Evolutionary conservation across 2,329 filamentous ascomycete genomes (phyloP).

Genomic region (Aspergillus arachidicola): DNA sequence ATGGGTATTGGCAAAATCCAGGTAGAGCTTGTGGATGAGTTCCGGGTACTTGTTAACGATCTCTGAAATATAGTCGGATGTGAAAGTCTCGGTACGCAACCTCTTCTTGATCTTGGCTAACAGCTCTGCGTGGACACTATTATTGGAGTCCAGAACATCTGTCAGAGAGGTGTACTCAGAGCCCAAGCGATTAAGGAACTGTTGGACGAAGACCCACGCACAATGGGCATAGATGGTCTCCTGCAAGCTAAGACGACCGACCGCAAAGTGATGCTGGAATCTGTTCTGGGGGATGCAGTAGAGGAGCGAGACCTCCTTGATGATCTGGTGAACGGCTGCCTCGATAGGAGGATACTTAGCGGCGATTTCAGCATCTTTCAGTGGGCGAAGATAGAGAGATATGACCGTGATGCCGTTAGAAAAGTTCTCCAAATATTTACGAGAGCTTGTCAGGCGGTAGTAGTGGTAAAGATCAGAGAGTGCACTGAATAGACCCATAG

Average conservation of each 20-base stretch:
- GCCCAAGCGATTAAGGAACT: constrained; percentile 93
- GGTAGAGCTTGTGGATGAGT: constrained; percentile 83
- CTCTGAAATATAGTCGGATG: constrained; percentile 95
- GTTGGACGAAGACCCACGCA: constrained; percentile 95
- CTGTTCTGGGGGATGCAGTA: constrained; percentile 99
- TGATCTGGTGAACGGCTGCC: constrained; percentile 96
- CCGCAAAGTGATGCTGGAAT: constrained; percentile 86
- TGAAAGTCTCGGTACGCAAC: constrained; percentile 94
- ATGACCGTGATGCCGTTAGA: constrained; percentile 97
- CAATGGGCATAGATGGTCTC: constrained; percentile 97
- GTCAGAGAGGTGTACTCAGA: constrained; percentile 88
- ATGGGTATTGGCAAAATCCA: constrained; percentile 88
- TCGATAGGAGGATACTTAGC: constrained; percentile 76
- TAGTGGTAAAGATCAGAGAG: constrained; percentile 97
- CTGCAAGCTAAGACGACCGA: constrained; percentile 84
- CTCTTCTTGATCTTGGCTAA: constrained; percentile 94
- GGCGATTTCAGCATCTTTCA: constrained; percentile 59
- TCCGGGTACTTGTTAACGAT: constrained; percentile 91
- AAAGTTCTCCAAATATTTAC: constrained; percentile 99
- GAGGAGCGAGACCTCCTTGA: constrained; percentile 94
- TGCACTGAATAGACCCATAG: constrained; percentile 90
- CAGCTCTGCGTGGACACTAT: constrained; percentile 82
- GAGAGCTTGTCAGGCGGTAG: constrained; percentile 92
- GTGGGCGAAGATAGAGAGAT: constrained; percentile 86
- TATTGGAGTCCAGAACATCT: constrained; percentile 76